Conservation (phyloP, 176 grass and related monocot genomes). For the Carex kokanica region DNA sequence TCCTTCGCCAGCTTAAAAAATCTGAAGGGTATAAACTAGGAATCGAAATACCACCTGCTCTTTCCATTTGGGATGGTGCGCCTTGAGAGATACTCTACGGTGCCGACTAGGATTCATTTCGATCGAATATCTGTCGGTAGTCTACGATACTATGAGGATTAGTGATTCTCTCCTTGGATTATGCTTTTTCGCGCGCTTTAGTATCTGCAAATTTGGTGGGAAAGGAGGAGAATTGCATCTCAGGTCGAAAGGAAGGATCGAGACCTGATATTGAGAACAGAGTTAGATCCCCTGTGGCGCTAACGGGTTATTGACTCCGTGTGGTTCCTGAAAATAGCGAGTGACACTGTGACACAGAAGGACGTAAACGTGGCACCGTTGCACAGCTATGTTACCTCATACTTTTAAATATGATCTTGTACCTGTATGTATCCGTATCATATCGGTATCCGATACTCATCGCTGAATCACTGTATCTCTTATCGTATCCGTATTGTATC, state of each 20-base stretch:
- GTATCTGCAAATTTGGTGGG: background rate
- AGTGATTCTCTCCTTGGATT: background rate
- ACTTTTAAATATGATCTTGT: too few relatives aligned
- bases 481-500: too few relatives aligned
- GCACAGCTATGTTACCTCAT: too few relatives aligned
- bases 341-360: too few relatives aligned
- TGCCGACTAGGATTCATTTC: slow-evolving; percentile 50
- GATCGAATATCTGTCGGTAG: background rate
- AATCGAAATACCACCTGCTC: slow-evolving; percentile 40
- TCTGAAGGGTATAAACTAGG: background rate
- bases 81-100: slow-evolving; percentile 49
- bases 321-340: too few relatives aligned
- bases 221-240: background rate
- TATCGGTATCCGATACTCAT: too few relatives aligned
- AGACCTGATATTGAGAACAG: too few relatives aligned
- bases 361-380: too few relatives aligned
- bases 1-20: background rate
- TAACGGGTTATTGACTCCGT: too few relatives aligned
- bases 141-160: background rate
- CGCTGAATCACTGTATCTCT: too few relatives aligned
- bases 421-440: too few relatives aligned
- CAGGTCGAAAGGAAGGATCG: background rate
- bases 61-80: slow-evolving; percentile 58
- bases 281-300: too few relatives aligned
- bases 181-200: background rate